Base-by-base conservation (phyloP, 176 grass and related monocot species). In the Aegilops umbellulata region DNA sequence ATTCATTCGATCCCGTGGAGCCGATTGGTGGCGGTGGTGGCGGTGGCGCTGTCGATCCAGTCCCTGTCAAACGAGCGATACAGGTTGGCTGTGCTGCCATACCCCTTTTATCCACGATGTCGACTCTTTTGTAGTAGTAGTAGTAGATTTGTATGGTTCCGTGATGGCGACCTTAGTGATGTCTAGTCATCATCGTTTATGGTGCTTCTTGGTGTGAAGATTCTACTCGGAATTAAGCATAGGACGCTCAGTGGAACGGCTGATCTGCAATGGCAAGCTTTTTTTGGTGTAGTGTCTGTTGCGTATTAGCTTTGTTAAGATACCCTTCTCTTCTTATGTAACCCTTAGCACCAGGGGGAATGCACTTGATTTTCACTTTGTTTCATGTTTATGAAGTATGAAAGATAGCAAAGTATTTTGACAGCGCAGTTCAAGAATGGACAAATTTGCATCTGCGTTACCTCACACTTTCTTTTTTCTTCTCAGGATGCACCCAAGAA, bases 401-500 rank as follows among this genome's bases (percentile, higher is more conserved):
- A 9, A 42, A 42, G 16, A 73, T 19, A 35, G 22, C 2, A 62
- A 70, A 26, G 12, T 16, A 46, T 57, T 3, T 14, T 4, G 0
- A 65, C 14, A 41, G 31, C 15, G 15, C 47, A 39, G 23, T 10
- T 26, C 31, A 72, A 3, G 44, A 51, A 17, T 7, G 29, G 22
- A 19, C 14, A 55, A 65, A 6, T 19, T 65, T 57, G 29, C 39
- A 83, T 83, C n/a, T 82, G 17, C 29, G 34, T 8, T 27, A 4
- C 1, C n/a, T 78, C 32, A 72, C 44, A 72, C 44, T 35, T 69
- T 4, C 36, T 58, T 35, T 42, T 69, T 20, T 17, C 0, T 63
- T 35, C 64, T 78, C 84, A 94, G 92, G 87, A 89, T 85, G 9
- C 67, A 49, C 67, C 7, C 1, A 83, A 64, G 79, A 91, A 81